Percentiles rank a stretch among this genome's conserved stretches.
Evolutionary conservation across 805 yeast genomes (phyloP).

Genomic region (Candida qinlingensis): DNA sequence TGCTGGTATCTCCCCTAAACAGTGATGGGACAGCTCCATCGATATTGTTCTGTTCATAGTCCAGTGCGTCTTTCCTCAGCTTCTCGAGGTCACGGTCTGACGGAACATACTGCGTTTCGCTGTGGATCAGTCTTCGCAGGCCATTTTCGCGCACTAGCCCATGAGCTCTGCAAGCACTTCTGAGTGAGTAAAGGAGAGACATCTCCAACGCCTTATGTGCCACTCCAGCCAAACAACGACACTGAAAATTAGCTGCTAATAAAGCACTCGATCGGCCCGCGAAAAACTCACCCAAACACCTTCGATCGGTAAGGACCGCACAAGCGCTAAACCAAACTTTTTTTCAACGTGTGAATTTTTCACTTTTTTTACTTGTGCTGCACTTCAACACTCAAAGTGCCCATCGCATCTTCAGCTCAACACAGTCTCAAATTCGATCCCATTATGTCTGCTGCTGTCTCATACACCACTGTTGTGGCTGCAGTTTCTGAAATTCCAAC

Average conservation of each 20-base stretch:
- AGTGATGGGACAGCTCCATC: not conserved
- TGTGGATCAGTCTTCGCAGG: not conserved
- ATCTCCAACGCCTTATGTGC: too few species aligned
- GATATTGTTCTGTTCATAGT: not conserved
- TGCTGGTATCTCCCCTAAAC: too few species aligned
- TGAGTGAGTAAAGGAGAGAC: too few species aligned
- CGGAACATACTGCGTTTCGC: not conserved
- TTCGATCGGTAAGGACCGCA: constrained; percentile 1
- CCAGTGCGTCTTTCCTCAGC: not conserved
- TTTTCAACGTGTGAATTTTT: constrained; percentile 1
- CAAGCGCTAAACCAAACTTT: constrained; percentile 2
- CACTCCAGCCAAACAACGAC: too few species aligned
- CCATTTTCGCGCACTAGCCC: too few species aligned
- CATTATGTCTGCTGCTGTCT: constrained; percentile 18
- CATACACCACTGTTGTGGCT: constrained; percentile 21
- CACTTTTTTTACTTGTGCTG: not conserved
- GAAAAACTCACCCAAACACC: constrained; percentile 4
- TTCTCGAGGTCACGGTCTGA: not conserved
- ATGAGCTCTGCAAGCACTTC: too few species aligned
- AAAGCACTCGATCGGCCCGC: not conserved
- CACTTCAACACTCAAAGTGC: too few species aligned
- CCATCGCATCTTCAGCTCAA: too few species aligned
- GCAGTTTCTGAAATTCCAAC: constrained; percentile 4
- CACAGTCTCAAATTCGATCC: not conserved
- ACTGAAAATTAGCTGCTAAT: not conserved